Evolutionary conservation across 2,329 filamentous ascomycete genomes (phyloP), one percentile per base, ranked within the genome.

Genomic region (Mariannaea sp.): DNA sequence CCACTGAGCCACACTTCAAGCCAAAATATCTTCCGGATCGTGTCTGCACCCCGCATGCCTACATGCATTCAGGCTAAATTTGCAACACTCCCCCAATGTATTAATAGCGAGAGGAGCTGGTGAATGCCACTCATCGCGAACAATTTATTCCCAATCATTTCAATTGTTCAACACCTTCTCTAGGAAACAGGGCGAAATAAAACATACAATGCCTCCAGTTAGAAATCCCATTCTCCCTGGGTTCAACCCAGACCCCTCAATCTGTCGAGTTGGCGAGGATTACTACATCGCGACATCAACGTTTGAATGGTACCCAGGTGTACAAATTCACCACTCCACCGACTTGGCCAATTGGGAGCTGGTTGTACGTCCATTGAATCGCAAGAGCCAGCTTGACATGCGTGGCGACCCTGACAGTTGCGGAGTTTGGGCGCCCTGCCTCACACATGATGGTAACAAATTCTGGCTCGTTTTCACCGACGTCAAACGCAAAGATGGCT

Each of bases 381-480:
- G 80, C 56, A 77, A 76, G 60, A 71, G 65, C 40, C 80, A 82
- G 66, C 72, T 82, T 3, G 79, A 82, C 59, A 80, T 83, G 79
- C 78, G 81, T 13, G 80, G 80, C n/a, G 72, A 83, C 60, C 81
- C 81, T 0, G 81, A 84, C 64, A 81, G 79, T 66, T 82, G 81
- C 60, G 82, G 81, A 30, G 72, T 87, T n/a, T 87, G 83, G 82
- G 83, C 84, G 2, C 84, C 84, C 0, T 87, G 84, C 61, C 74
- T 87, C 16, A 81, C 78, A 0, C 81, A 86, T 58, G 83, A 86
- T 57, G 82, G 81, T 39, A 73, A 78, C 2, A 77, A 71, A 48
- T 87, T 85, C 69, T 86, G 79, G 77, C 77, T 87, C 5, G 83
- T 86, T 2, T 87, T 84, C 66, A 85, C 83, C 1, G 82, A 86